Evolutionary conservation across 2,329 filamentous ascomycete species (phyloP).

Genomic region (Scleromitrula shiraiana): DNA sequence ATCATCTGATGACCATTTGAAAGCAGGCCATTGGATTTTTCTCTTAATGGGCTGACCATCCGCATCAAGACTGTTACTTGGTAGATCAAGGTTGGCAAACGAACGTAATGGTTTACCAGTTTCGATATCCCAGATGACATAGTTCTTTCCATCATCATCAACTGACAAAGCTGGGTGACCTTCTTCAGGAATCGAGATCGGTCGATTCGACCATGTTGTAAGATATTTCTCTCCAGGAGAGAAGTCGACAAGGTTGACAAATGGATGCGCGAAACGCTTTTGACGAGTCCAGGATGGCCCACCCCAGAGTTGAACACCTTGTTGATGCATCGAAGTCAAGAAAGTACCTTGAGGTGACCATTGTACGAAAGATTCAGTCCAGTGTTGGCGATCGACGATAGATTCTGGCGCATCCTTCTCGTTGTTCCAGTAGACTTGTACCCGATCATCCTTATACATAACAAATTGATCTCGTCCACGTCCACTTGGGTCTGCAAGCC

Average conservation of each 20-base stretch:
- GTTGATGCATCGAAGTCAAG: constrained; percentile 87
- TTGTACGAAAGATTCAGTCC: constrained; percentile 97
- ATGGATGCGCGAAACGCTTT: constrained; percentile 89
- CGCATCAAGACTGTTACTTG: constrained; percentile 50
- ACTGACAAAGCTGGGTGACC: constrained; percentile 75
- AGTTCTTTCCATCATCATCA: constrained; percentile 98
- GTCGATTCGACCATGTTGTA: constrained; percentile 92
- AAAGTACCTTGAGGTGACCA: constrained; percentile 96
- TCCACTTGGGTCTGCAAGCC: constrained; percentile 70
- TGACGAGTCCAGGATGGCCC: constrained; percentile 82
- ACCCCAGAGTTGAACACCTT: constrained; percentile 97
- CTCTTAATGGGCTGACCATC: constrained; percentile 66
- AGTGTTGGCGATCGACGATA: constrained; percentile 86
- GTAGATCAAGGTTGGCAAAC: constrained; percentile 81
- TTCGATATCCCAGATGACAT: constrained; percentile 95
- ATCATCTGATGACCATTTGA: constrained; percentile 98
- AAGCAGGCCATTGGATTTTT: constrained; percentile 96
- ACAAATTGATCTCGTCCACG: constrained; percentile 92
- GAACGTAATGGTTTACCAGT: constrained; percentile 85
- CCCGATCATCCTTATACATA: constrained; percentile 85
- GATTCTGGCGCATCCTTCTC: constrained; percentile 84
- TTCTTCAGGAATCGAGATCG: constrained; percentile 84
- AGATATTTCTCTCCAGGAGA: constrained; percentile 89
- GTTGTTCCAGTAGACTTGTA: constrained; percentile 98
- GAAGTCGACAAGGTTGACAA: constrained; percentile 93